Percentiles rank a stretch among this genome's conserved stretches.
These are phyloP conservation scores for Zangia roseola DNA, from an alignment of 768 basidiomycete species.

Conservation along the genomic window DNA sequence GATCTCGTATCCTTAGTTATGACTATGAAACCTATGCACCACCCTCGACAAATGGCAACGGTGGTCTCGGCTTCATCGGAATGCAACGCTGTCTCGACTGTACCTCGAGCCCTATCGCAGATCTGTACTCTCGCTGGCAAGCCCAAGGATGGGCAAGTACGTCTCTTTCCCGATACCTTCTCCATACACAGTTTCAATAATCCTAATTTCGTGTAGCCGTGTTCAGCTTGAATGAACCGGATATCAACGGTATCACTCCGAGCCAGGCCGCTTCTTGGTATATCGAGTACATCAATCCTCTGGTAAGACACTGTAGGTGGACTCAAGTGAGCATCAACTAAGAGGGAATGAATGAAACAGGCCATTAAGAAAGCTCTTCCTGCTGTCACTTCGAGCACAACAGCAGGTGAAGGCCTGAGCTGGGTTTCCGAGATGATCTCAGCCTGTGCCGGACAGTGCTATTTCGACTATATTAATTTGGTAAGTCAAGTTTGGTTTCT, in stretches of 20 bases:
- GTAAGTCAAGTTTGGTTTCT: constrained; percentile 13
- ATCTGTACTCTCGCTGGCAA: constrained; percentile 33
- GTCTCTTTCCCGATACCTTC: neutral
- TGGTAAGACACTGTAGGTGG: constrained; percentile 24
- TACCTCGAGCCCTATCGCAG: constrained; percentile 34
- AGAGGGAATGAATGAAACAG: constrained; percentile 14
- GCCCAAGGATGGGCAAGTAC: constrained; percentile 32
- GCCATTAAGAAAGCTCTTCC: constrained; percentile 39
- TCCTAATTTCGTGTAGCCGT: constrained; percentile 20
- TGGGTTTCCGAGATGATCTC: constrained; percentile 37
- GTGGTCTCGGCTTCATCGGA: constrained; percentile 39
- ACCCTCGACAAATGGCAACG: constrained; percentile 34
- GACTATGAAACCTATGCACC: constrained; percentile 38
- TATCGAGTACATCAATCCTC: constrained; percentile 35
- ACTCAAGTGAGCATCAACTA: neutral
- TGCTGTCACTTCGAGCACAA: constrained; percentile 34
- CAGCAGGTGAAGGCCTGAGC: constrained; percentile 32
- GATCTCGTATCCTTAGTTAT: constrained; percentile 24
- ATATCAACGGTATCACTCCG: constrained; percentile 30
- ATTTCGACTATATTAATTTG: constrained; percentile 36
- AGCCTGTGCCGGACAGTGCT: constrained; percentile 36
- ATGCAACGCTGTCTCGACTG: constrained; percentile 40
- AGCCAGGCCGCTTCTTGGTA: constrained; percentile 36
- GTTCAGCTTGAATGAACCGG: constrained; percentile 39
- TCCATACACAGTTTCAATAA: neutral